Conservation (phyloP, 2,329 filamentous ascomycete species). For the Blumeria graminis region DNA sequence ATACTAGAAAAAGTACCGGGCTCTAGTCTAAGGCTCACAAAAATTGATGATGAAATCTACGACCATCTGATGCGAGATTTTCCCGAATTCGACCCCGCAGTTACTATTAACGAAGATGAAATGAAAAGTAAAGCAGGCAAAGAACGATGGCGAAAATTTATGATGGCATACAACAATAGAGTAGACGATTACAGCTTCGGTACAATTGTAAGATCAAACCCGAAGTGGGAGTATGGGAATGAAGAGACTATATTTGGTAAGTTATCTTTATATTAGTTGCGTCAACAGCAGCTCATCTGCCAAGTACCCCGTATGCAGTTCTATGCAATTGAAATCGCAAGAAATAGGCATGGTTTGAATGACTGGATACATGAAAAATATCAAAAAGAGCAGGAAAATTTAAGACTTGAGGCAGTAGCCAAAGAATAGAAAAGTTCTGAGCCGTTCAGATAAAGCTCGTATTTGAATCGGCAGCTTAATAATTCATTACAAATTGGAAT, state of each 20-base stretch:
- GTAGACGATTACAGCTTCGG: slow-evolving; percentile 98
- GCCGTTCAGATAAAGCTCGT: background rate
- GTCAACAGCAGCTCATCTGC: slow-evolving; percentile 3
- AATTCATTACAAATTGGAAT: too few species aligned
- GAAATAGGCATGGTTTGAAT: slow-evolving; percentile 71
- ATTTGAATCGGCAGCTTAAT: too few species aligned
- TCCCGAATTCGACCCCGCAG: slow-evolving; percentile 71
- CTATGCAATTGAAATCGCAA: slow-evolving; percentile 53
- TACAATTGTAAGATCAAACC: slow-evolving; percentile 61
- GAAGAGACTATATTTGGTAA: slow-evolving; percentile 78
- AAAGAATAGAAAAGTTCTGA: background rate
- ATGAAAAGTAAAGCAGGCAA: slow-evolving; percentile 98
- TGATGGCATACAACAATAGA: slow-evolving; percentile 81
- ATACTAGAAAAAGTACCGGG: slow-evolving; percentile 81
- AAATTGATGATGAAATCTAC: slow-evolving; percentile 85
- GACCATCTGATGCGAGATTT: slow-evolving; percentile 72
- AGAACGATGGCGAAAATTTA: slow-evolving; percentile 82
- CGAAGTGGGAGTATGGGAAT: slow-evolving; percentile 66
- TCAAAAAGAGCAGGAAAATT: slow-evolving; percentile 25
- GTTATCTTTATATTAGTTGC: slow-evolving; percentile 8
- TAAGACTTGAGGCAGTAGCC: slow-evolving; percentile 3
- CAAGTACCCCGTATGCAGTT: slow-evolving; percentile 49
- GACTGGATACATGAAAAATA: slow-evolving; percentile 90
- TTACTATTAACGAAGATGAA: slow-evolving; percentile 62
- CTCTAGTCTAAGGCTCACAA: slow-evolving; percentile 73